These are phyloP conservation scores for Rhizopogon vesiculosus DNA, from an alignment of 768 basidiomycete species.

Conservation along the genomic window DNA sequence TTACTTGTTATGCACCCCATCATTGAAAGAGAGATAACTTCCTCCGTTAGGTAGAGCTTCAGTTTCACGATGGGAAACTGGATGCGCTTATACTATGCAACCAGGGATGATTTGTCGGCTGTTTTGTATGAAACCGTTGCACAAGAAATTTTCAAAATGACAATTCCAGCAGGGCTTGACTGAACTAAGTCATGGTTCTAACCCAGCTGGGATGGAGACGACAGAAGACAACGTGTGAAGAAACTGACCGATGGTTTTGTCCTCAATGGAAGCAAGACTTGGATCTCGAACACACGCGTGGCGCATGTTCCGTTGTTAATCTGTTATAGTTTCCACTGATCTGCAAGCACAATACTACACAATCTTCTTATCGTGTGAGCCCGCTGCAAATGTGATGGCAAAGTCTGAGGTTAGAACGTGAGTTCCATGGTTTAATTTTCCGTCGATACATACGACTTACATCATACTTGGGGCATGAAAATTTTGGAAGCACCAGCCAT, in stretches of 20 bases:
- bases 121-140: conserved; percentile 63
- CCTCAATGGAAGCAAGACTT: conserved; percentile 86
- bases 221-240: conserved; percentile 81
- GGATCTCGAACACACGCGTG: conserved; percentile 93
- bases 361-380: conserved; percentile 95
- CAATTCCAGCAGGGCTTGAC: conserved; percentile 68
- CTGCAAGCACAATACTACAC: conserved; percentile 30
- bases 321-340: conserved; percentile 6
- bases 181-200: conserved; percentile 95
- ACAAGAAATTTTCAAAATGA: neutral
- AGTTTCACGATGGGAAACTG: neutral
- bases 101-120: conserved; percentile 85
- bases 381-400: conserved; percentile 88
- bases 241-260: conserved; percentile 79
- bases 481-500: conserved; percentile 84
- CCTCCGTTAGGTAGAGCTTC: conserved; percentile 63
- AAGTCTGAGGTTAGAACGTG: conserved; percentile 58
- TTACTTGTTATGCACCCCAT: conserved; percentile 98
- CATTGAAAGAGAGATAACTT: conserved; percentile 81
- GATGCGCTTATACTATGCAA: conserved; percentile 31
- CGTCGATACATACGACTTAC: neutral
- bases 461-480: conserved; percentile 47
- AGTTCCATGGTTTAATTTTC: neutral
- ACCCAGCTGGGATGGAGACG: conserved; percentile 76
- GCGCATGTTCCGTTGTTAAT: conserved; percentile 49